Conservation (phyloP, 2,329 filamentous ascomycete species). For the Cercospora zeina region DNA sequence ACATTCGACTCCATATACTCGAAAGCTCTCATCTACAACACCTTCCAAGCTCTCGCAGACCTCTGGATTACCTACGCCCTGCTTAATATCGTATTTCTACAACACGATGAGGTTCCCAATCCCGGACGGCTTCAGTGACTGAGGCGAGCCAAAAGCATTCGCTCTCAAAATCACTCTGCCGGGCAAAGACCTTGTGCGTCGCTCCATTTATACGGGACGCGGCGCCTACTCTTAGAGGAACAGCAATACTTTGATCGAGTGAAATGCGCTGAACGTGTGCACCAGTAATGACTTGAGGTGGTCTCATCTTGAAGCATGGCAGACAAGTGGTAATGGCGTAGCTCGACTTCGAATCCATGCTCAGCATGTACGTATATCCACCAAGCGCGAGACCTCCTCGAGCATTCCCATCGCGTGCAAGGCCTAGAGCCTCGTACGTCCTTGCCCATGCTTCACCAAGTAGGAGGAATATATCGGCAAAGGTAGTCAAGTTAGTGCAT, state of each 20-base stretch:
- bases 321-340: conserved; percentile 31
- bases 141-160: conserved; percentile 42
- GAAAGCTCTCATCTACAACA: conserved; percentile 29
- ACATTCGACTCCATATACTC: conserved; percentile 25
- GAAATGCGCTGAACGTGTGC: conserved; percentile 52
- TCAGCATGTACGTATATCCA: conserved; percentile 18
- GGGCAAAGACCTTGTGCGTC: conserved; percentile 22
- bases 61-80: conserved; percentile 24
- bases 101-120: conserved; percentile 36
- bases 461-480: conserved; percentile 35
- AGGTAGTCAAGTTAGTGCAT: conserved; percentile 40
- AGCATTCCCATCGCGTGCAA: not conserved
- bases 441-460: conserved; percentile 25
- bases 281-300: conserved; percentile 41
- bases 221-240: conserved; percentile 26
- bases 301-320: conserved; percentile 29
- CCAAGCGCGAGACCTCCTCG: conserved; percentile 17
- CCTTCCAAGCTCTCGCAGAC: conserved; percentile 30
- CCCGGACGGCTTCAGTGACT: conserved; percentile 45
- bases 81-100: conserved; percentile 21
- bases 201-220: conserved; percentile 40
- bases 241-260: conserved; percentile 27
- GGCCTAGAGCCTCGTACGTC: conserved; percentile 20
- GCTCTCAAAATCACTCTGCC: conserved; percentile 57
- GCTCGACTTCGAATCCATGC: conserved; percentile 19